These are phyloP conservation scores for Phialophora macrospora DNA, from an alignment of 2,329 filamentous ascomycete species.

Conservation along the genomic window DNA sequence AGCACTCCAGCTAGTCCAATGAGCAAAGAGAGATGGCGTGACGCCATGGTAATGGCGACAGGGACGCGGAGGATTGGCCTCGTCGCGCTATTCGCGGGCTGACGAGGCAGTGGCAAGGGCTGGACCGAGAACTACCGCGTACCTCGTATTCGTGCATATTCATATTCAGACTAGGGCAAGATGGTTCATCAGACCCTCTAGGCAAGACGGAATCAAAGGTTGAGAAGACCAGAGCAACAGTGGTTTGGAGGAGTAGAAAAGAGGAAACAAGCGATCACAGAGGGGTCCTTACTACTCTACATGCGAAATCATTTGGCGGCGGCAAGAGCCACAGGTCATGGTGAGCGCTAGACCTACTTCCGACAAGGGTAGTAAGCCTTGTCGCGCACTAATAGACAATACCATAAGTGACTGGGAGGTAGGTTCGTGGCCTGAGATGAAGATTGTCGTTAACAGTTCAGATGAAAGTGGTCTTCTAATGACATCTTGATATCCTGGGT, in stretches of 20 bases:
- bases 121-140: background rate
- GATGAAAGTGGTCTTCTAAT: background rate
- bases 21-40: conserved; percentile 2
- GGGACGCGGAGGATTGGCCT: conserved; percentile 13
- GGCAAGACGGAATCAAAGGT: background rate
- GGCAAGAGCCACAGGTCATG: background rate
- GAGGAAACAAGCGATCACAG: background rate
- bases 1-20: conserved; percentile 13
- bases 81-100: conserved; percentile 6
- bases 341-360: background rate
- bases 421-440: background rate
- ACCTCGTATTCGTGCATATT: background rate
- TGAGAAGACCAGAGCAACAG: background rate
- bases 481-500: background rate
- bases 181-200: background rate
- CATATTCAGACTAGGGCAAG: background rate
- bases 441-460: background rate
- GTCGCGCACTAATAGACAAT: background rate
- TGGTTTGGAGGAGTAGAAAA: background rate
- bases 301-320: background rate
- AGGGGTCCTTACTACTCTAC: background rate
- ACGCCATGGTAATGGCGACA: conserved; percentile 8
- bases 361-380: background rate
- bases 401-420: background rate
- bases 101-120: conserved; percentile 9